Conservation (phyloP, 441 rosid genomes). For the Lepidium campestre region DNA sequence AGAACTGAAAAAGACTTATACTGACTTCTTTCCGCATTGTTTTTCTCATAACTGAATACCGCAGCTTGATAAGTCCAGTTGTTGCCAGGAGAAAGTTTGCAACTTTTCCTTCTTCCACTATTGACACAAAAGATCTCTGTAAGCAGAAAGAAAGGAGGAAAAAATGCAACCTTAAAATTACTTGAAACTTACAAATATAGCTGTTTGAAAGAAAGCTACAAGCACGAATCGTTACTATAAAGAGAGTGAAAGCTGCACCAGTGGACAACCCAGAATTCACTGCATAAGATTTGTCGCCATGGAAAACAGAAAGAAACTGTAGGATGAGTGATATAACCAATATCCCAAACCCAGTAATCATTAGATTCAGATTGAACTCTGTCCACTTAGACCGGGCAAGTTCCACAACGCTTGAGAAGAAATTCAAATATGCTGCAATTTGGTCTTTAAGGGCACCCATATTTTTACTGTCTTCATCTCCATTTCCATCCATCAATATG, state of each 20-base stretch:
- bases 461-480: conserved; percentile 29
- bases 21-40: conserved; percentile 66
- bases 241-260: conserved; percentile 39
- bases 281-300: conserved; percentile 29
- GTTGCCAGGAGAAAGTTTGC: conserved; percentile 88
- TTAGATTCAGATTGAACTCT: conserved; percentile 76
- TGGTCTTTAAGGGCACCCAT: conserved; percentile 41
- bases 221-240: conserved; percentile 60
- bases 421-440: conserved; percentile 50
- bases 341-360: conserved; percentile 68
- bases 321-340: conserved; percentile 54
- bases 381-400: conserved; percentile 97
- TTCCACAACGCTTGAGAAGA: conserved; percentile 71
- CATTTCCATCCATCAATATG: conserved; percentile 24
- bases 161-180: not conserved
- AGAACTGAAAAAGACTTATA: conserved; percentile 2
- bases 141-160: conserved; percentile 3
- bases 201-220: conserved; percentile 95
- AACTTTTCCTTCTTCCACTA: conserved; percentile 98
- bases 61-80: conserved; percentile 65
- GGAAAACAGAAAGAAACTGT: conserved; percentile 42
- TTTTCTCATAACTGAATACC: conserved; percentile 50
- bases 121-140: conserved; percentile 21
- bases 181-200: conserved; percentile 69
- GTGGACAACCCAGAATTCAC: conserved; percentile 40